Evolutionary conservation across 768 basidiomycete genomes (phyloP).

Genomic region (Boletus reticulatus): DNA sequence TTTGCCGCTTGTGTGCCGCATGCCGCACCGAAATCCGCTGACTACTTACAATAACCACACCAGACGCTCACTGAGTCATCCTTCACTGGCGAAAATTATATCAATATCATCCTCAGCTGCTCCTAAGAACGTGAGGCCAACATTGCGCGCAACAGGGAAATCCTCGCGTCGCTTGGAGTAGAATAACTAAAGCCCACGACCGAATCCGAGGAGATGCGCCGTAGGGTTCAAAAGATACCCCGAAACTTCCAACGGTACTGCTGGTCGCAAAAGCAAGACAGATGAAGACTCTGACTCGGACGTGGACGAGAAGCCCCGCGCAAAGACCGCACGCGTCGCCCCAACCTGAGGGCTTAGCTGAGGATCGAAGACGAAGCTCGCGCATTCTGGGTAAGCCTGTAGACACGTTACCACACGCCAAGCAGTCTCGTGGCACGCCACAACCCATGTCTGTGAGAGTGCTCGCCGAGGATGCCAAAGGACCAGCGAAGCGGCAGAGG

Average conservation of each 20-base stretch:
- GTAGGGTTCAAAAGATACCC: slow-evolving; percentile 11
- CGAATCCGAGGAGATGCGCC: slow-evolving; percentile 44
- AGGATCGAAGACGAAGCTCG: slow-evolving; percentile 59
- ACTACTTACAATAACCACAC: not conserved
- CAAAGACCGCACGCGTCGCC: slow-evolving; percentile 18
- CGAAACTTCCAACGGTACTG: not conserved
- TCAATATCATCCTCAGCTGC: slow-evolving; percentile 29
- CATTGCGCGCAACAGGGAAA: slow-evolving; percentile 41
- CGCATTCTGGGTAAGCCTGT: slow-evolving; percentile 56
- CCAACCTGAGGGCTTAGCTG: not conserved
- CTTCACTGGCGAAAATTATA: not conserved
- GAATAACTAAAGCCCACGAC: slow-evolving; percentile 37
- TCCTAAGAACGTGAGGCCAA: slow-evolving; percentile 34
- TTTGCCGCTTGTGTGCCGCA: not conserved
- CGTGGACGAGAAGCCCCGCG: slow-evolving; percentile 30
- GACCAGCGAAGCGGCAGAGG: slow-evolving; percentile 33
- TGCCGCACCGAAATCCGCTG: too few species aligned
- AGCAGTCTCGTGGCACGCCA: slow-evolving; percentile 35
- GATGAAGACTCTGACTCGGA: slow-evolving; percentile 27
- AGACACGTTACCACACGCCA: slow-evolving; percentile 45
- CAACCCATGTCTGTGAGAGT: slow-evolving; percentile 39
- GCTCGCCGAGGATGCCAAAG: slow-evolving; percentile 35
- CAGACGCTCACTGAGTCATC: not conserved
- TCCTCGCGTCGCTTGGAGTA: slow-evolving; percentile 45
- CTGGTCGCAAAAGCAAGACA: slow-evolving; percentile 43